phyloP scores from a whole-genome alignment of 129 eudicot species.

The Tagetes patula region DNA sequence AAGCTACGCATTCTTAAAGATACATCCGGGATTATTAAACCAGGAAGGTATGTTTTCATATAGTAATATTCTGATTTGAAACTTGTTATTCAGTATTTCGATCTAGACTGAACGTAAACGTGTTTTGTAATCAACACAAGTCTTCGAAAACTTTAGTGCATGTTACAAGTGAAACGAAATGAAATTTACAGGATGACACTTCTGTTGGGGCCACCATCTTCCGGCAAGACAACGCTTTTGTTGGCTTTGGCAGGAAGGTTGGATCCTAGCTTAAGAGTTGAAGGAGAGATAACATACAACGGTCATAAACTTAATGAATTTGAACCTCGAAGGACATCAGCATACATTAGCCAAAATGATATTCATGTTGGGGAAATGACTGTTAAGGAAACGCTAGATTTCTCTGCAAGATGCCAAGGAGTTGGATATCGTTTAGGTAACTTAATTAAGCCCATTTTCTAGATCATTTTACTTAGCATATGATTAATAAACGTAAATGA shows the following conservation, averaged over 20 bases:
- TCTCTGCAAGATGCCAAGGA: slow-evolving; percentile 93
- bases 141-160: not conserved
- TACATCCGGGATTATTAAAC: slow-evolving; percentile 48
- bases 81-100: too few species aligned
- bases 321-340: slow-evolving; percentile 77
- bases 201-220: slow-evolving; percentile 68
- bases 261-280: slow-evolving; percentile 39
- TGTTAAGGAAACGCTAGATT: slow-evolving; percentile 82
- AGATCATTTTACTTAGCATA: not conserved
- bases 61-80: too few species aligned
- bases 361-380: slow-evolving; percentile 79
- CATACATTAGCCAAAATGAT: slow-evolving; percentile 85
- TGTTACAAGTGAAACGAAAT: not conserved
- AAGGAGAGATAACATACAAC: slow-evolving; percentile 82
- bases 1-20: slow-evolving; percentile 45
- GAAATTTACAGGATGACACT: slow-evolving; percentile 48
- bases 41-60: slow-evolving; percentile 43
- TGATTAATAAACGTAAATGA: not conserved
- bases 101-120: too few species aligned
- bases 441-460: not conserved
- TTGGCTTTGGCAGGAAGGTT: slow-evolving; percentile 56
- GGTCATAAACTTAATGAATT: slow-evolving; percentile 76
- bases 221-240: slow-evolving; percentile 69
- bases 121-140: too few species aligned
- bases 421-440: slow-evolving; percentile 85